Base-by-base conservation (phyloP, 331 rosid genomes). In the Cydonia oblonga region DNA sequence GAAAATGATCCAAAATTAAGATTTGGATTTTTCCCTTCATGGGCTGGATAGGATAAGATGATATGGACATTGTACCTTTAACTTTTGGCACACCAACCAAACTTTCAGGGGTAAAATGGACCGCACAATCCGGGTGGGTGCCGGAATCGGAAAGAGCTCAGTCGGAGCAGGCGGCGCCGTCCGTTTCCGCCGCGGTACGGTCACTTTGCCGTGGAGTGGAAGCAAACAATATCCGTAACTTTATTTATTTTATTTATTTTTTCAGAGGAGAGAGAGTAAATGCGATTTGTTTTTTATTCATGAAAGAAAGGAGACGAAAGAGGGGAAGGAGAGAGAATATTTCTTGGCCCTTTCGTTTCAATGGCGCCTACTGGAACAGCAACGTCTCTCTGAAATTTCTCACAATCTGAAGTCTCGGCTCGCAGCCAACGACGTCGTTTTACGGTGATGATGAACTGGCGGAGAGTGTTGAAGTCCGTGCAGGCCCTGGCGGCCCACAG, bases 391-490 rank as follows among this genome's bases (percentile, higher is more conserved):
- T 63, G 70, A 63, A 56, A 32, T 63, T 35, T 46, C 16, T n/a
- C 18, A 30, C 20, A 58, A 35, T 54, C 60, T 53, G 32, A 16
- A 49, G 20, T 25, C 60, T 29, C 42, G 12, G 9, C 16, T 9
- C 26, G 24, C 28, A 16, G 9, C 9, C 0, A 2, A 72, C 76
- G 76, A 60, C 76, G 22, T 26, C 46, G 32, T 72, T 58, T 32
- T 46, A 3, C 54, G 18, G 58, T 18, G 71, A 66, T 61, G 81
- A 91, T 83, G 97, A 90, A 84, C 81, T 95, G 99, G 99, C 81
- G 92, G 65, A 91, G 96, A 74, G 97, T 95, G 8, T 88, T 95
- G 92, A 90, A 86, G 78, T 90, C 99, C 42, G 89, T 86, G 8
- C 97, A 91, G 76, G 90, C 96, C 52, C 74, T 91, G 18, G 83